Conservation (phyloP, 495 filamentous ascomycete genomes). For the Rostrohypoxylon terebratum region DNA sequence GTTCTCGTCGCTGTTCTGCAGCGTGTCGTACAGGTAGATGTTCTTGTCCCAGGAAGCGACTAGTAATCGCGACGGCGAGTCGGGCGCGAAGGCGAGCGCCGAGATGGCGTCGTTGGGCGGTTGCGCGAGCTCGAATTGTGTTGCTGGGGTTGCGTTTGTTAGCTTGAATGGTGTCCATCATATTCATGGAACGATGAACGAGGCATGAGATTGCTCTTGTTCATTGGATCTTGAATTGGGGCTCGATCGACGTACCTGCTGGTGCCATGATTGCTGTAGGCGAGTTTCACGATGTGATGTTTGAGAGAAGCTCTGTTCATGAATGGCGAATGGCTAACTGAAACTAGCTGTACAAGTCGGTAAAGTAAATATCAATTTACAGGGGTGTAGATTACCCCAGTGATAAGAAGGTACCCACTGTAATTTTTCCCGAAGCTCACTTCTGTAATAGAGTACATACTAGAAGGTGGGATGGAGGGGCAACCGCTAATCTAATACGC, state of each 20-base stretch:
- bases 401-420: slow-evolving; percentile 41
- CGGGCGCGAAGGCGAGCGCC: slow-evolving; percentile 82
- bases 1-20: slow-evolving; percentile 65
- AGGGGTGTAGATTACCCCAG: slow-evolving; percentile 38
- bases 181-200: no score
- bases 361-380: slow-evolving; percentile 45
- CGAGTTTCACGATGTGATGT: not conserved
- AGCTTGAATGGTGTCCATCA: not conserved
- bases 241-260: slow-evolving; percentile 48
- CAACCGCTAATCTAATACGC: slow-evolving; percentile 27
- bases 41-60: slow-evolving; percentile 96
- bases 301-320: slow-evolving; percentile 10
- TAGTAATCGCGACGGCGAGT: slow-evolving; percentile 74
- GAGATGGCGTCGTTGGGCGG: slow-evolving; percentile 93
- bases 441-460: no score
- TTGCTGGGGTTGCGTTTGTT: slow-evolving; percentile 54
- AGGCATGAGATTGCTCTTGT: not conserved
- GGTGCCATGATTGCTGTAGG: slow-evolving; percentile 48
- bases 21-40: slow-evolving; percentile 87
- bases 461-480: slow-evolving; percentile 44
- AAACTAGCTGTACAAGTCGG: not conserved
- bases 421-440: slow-evolving; percentile 37
- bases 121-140: slow-evolving; percentile 75
- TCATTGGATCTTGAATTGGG: not conserved
- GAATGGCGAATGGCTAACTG: slow-evolving; percentile 3